Evolutionary conservation across 345 rosid genomes (phyloP).

Genomic region (Punica granatum): DNA sequence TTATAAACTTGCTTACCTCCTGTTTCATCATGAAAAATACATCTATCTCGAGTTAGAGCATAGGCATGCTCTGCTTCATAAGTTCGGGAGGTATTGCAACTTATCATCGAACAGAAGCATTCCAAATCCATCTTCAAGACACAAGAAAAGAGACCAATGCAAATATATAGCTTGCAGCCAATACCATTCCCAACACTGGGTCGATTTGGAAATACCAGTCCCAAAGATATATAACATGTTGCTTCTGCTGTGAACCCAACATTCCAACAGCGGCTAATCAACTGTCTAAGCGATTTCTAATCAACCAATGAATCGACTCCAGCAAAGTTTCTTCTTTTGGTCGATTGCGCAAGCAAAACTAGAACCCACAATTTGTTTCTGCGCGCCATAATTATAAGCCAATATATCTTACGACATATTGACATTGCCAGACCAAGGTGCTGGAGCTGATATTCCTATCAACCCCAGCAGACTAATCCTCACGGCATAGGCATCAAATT

Average conservation of each 20-base stretch:
- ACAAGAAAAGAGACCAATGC: too few species aligned
- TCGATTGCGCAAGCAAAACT: neutral
- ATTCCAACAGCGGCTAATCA: too few species aligned
- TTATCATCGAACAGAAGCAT: neutral
- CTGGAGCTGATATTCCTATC: neutral
- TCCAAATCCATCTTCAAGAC: too few species aligned
- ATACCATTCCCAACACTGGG: too few species aligned
- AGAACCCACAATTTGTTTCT: neutral
- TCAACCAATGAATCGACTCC: neutral
- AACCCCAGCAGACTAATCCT: neutral
- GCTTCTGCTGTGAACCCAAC: too few species aligned
- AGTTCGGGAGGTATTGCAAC: neutral
- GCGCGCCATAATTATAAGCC: neutral
- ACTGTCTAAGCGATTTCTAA: neutral
- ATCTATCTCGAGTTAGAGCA: neutral
- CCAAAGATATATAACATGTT: neutral
- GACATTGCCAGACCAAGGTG: neutral
- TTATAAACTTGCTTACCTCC: conserved; percentile 82
- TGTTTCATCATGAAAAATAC: conserved; percentile 13
- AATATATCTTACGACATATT: neutral
- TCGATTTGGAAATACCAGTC: neutral
- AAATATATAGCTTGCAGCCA: neutral
- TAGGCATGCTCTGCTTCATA: neutral
- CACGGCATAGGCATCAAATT: neutral
- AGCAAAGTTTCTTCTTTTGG: neutral